phyloP scores from a whole-genome alignment of 257 asterid species.

The Solanum phureja region DNA sequence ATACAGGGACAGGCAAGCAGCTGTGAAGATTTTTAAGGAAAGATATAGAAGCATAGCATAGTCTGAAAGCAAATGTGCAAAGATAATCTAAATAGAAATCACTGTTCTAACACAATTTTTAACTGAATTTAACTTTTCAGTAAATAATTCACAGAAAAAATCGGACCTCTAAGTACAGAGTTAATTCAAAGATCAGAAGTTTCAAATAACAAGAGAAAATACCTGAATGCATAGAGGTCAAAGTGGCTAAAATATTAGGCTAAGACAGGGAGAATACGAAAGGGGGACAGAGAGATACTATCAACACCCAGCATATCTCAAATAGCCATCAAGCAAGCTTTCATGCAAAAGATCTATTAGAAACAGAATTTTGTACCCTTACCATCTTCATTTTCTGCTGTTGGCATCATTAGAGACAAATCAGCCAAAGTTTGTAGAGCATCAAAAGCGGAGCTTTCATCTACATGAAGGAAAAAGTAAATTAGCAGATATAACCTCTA shows the following conservation, averaged over 20 bases:
- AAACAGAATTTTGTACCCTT: conserved; percentile 8
- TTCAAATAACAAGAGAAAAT: background rate
- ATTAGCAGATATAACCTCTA: background rate
- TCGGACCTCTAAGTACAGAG: background rate
- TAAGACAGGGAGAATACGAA: background rate
- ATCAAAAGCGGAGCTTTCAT: conserved; percentile 60
- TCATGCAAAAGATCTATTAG: background rate
- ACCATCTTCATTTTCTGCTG: conserved; percentile 68
- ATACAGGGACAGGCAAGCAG: background rate
- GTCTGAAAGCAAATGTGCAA: background rate
- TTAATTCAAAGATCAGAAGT: background rate
- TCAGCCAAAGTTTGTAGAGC: conserved; percentile 86
- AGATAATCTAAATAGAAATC: background rate
- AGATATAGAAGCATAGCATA: background rate
- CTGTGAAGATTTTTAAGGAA: background rate
- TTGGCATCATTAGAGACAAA: conserved; percentile 72
- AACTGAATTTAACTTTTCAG: background rate
- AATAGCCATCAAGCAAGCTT: background rate
- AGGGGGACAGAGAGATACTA: background rate
- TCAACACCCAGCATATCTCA: background rate
- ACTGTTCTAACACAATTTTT: background rate
- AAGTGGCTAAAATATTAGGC: background rate
- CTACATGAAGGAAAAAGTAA: conserved; percentile 29
- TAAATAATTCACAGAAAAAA: background rate
- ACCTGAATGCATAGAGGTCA: background rate